These are phyloP conservation scores for Choiromyces venosus DNA, from an alignment of 495 filamentous ascomycete species.

Conservation along the genomic window DNA sequence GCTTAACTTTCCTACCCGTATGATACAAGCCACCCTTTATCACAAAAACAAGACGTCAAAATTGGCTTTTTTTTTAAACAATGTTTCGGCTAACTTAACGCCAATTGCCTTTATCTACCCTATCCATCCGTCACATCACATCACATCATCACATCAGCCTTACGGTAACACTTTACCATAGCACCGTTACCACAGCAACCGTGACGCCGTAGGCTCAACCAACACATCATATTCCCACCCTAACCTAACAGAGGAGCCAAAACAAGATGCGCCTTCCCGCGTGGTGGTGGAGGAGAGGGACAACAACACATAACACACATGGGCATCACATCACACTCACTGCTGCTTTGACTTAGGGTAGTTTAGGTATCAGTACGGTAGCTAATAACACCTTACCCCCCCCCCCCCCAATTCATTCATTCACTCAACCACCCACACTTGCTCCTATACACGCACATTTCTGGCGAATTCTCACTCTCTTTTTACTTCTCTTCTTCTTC, in stretches of 20 bases:
- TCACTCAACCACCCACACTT: background rate
- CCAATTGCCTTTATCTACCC: too few relatives aligned
- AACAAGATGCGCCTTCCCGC: background rate
- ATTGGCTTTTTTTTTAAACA: background rate
- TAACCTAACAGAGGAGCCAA: background rate
- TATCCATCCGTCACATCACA: background rate
- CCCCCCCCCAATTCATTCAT: background rate
- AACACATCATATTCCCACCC: background rate
- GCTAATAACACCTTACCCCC: background rate
- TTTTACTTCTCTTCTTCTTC: conserved; percentile 8
- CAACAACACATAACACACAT: background rate
- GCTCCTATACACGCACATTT: too few relatives aligned
- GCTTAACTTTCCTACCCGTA: too few relatives aligned
- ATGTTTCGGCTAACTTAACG: too few relatives aligned
- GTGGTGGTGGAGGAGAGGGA: background rate
- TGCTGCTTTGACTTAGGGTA: background rate
- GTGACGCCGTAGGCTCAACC: background rate
- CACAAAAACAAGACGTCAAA: background rate
- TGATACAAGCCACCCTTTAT: too few relatives aligned
- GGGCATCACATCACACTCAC: background rate
- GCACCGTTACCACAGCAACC: background rate
- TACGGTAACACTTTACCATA: background rate
- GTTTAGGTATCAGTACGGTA: too few relatives aligned
- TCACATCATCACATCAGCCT: background rate
- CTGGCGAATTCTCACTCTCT: background rate